A percentile compares a stretch with the other conserved stretches of the same genome.
Conservation (phyloP, 1,284 basidiomycete genomes). For the Malassezia yamatoensis region DNA sequence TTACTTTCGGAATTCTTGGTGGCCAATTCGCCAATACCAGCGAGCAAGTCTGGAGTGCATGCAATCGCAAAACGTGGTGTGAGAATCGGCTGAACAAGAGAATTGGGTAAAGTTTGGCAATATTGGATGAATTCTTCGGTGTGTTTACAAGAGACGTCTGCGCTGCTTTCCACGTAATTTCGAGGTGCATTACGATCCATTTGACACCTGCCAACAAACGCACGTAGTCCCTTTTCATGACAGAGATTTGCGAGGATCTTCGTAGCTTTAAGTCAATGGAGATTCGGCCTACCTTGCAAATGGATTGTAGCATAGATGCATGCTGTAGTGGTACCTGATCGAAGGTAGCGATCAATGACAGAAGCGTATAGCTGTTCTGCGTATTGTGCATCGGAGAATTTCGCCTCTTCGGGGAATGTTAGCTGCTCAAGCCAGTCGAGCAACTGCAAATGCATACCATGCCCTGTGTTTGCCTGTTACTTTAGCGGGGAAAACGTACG, state of each 20-base stretch:
- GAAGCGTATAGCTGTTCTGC: conserved; percentile 62
- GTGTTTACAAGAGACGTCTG: conserved; percentile 19
- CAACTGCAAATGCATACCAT: conserved; percentile 56
- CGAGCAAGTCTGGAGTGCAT: conserved; percentile 67
- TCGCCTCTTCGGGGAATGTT: conserved; percentile 81
- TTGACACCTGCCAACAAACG: conserved; percentile 81
- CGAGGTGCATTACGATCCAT: conserved; percentile 71
- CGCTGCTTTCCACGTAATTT: conserved; percentile 60
- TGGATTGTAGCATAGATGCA: conserved; percentile 85
- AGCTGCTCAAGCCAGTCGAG: conserved; percentile 77
- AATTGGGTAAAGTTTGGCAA: conserved; percentile 31
- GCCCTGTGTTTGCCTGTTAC: conserved; percentile 61
- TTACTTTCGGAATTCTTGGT: background rate
- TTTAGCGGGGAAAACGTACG: conserved; percentile 31
- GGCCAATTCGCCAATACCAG: conserved; percentile 50
- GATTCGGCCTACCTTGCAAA: conserved; percentile 51
- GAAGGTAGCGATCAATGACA: conserved; percentile 66
- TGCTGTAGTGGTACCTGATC: conserved; percentile 66
- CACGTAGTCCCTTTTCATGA: conserved; percentile 66
- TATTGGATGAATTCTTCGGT: conserved; percentile 23
- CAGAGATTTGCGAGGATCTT: conserved; percentile 70
- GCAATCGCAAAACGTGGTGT: conserved; percentile 92
- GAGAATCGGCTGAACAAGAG: conserved; percentile 71
- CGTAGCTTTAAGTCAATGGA: conserved; percentile 51
- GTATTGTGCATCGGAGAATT: conserved; percentile 63